Evolutionary conservation across 108 stramenopile species (phyloP).

Genomic region (Skeletonema marinoi): DNA sequence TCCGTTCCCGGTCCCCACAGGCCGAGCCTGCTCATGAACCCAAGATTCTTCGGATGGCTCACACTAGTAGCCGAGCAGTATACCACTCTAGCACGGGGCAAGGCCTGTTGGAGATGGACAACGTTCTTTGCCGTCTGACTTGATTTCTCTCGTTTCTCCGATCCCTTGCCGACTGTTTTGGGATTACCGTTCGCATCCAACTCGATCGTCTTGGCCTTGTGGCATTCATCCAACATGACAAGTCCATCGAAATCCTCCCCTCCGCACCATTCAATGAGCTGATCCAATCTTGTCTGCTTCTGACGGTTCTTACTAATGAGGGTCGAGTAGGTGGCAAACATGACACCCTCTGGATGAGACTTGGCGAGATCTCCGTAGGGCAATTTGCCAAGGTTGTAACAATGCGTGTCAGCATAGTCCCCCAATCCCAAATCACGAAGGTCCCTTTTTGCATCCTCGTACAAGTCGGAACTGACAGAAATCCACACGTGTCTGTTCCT

Average conservation of each 20-base stretch:
- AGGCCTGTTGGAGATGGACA: slow-evolving; percentile 50
- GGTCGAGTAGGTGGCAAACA: slow-evolving; percentile 56
- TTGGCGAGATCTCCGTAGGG: slow-evolving; percentile 6
- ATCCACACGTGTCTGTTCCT: slow-evolving; percentile 37
- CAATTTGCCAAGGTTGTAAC: slow-evolving; percentile 34
- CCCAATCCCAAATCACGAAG: slow-evolving; percentile 20
- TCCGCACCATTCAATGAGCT: slow-evolving; percentile 66
- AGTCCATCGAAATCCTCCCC: slow-evolving; percentile 62
- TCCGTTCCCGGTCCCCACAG: slow-evolving; percentile 52
- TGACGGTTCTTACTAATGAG: slow-evolving; percentile 42
- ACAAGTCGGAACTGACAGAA: slow-evolving; percentile 27
- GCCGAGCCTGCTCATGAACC: slow-evolving; percentile 65
- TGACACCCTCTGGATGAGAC: slow-evolving; percentile 46
- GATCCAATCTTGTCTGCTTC: slow-evolving; percentile 49
- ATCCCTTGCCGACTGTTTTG: slow-evolving; percentile 12
- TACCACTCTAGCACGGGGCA: slow-evolving; percentile 58
- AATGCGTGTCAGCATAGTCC: slow-evolving; percentile 16
- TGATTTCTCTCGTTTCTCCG: slow-evolving; percentile 7
- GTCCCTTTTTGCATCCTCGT: slow-evolving; percentile 42
- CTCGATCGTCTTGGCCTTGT: slow-evolving; percentile 65
- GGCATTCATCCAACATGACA: slow-evolving; percentile 69
- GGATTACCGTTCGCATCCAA: slow-evolving; percentile 43
- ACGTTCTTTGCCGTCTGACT: slow-evolving; percentile 46
- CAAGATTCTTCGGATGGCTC: slow-evolving; percentile 56
- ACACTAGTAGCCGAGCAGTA: slow-evolving; percentile 67